These are phyloP conservation scores for Breviolum minutum DNA, from an alignment of 73 alveolate species.

Conservation along the genomic window DNA sequence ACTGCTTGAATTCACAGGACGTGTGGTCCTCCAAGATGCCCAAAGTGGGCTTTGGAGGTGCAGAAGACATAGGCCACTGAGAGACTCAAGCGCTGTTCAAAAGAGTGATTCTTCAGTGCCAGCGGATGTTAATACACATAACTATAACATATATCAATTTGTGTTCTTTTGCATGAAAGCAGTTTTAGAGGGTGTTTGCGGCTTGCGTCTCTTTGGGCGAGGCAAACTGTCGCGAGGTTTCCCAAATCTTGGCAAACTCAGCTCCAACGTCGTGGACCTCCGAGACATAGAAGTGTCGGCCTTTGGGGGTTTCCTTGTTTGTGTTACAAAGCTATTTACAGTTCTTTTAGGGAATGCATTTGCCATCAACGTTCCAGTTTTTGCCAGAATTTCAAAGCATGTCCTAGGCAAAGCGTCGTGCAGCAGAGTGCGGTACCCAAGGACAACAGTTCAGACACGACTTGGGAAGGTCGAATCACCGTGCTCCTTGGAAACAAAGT, in stretches of 20 bases:
- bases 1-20: neutral
- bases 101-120: neutral
- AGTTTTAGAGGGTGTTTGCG: neutral
- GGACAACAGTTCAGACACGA: no score
- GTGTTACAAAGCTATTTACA: no score
- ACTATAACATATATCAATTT: no score
- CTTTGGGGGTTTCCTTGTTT: no score
- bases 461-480: no score
- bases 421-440: neutral
- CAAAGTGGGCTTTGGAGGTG: constrained; percentile 78
- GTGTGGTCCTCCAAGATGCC: neutral
- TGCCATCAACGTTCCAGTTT: no score
- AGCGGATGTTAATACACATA: no score
- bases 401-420: neutral
- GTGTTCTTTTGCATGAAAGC: neutral
- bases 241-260: neutral
- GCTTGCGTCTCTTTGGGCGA: neutral
- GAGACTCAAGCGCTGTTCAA: neutral
- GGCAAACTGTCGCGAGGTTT: constrained; percentile 52
- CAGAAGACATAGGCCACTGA: constrained; percentile 31
- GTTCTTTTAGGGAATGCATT: no score
- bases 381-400: no score
- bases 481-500: no score
- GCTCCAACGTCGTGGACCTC: constrained; percentile 2
- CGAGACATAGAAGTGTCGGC: constrained; percentile 13